Conservation (phyloP, 2,329 filamentous ascomycete species). For the Aspergillus tamarii region DNA sequence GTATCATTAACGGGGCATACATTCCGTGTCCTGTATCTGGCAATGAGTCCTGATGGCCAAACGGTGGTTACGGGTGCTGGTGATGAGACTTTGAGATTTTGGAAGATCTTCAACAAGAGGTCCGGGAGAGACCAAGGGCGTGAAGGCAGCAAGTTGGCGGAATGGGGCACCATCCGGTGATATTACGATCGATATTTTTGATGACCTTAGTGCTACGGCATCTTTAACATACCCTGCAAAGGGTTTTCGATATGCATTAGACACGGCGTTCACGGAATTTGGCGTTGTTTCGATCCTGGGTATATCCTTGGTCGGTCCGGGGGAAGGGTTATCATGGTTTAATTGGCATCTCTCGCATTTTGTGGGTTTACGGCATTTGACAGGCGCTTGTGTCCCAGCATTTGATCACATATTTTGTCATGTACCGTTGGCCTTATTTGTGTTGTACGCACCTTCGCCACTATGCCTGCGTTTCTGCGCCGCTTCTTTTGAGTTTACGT, state of each 20-base stretch:
- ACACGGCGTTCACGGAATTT: conserved; percentile 36
- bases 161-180: conserved; percentile 80
- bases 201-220: conserved; percentile 18
- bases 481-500: conserved; percentile 13
- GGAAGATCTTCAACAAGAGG: conserved; percentile 90
- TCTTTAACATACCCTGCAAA: conserved; percentile 17
- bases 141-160: conserved; percentile 67
- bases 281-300: conserved; percentile 29
- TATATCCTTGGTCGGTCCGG: conserved; percentile 30
- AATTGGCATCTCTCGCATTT: conserved; percentile 37
- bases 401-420: conserved; percentile 24
- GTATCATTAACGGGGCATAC: conserved; percentile 95
- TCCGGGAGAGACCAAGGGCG: conserved; percentile 70
- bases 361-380: conserved; percentile 29
- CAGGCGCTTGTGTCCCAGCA: conserved; percentile 18
- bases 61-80: conserved; percentile 94
- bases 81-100: conserved; percentile 94
- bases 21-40: conserved; percentile 91
- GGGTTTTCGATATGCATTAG: conserved; percentile 35
- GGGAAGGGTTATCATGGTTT: conserved; percentile 26
- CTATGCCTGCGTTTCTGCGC: conserved; percentile 14
- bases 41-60: conserved; percentile 94
- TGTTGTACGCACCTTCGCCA: conserved; percentile 14
- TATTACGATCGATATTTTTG: conserved; percentile 9
- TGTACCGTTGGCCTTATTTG: conserved; percentile 22